A percentile compares a stretch with the other conserved stretches of the same genome.
Conservation (phyloP, 2,329 filamentous ascomycete genomes). For the Fusarium sp. region DNA sequence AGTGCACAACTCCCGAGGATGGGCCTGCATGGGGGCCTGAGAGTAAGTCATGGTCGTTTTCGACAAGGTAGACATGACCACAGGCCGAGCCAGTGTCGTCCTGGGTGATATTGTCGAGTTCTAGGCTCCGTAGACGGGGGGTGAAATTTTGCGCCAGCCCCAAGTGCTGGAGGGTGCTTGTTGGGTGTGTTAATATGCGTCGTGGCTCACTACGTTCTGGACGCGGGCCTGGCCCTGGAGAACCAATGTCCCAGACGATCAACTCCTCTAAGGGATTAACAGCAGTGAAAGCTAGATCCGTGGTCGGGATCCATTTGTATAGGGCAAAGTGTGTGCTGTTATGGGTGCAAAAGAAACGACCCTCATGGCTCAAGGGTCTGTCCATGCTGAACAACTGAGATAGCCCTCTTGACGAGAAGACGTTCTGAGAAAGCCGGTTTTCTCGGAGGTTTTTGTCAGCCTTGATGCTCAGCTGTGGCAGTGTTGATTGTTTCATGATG, state of each 20-base stretch:
- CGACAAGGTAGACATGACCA: constrained; percentile 64
- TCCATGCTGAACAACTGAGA: constrained; percentile 69
- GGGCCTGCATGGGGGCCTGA: constrained; percentile 57
- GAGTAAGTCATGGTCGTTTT: constrained; percentile 66
- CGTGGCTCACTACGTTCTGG: not conserved
- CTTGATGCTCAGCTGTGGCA: constrained; percentile 1
- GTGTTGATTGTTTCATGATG: constrained; percentile 1
- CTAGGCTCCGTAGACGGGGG: constrained; percentile 62
- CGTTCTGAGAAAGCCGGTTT: not conserved
- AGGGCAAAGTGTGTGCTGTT: constrained; percentile 70
- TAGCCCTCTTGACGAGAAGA: constrained; percentile 53
- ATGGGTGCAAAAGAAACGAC: constrained; percentile 73
- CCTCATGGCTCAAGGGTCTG: constrained; percentile 64
- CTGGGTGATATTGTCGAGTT: constrained; percentile 58
- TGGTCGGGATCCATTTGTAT: constrained; percentile 68
- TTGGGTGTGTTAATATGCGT: constrained; percentile 52
- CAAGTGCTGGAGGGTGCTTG: constrained; percentile 64
- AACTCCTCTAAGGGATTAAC: constrained; percentile 69
- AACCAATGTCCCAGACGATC: constrained; percentile 70
- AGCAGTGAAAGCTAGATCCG: constrained; percentile 66
- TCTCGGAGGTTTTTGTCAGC: not conserved
- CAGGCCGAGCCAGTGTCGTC: constrained; percentile 47
- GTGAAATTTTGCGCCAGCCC: constrained; percentile 64
- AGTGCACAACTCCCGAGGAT: constrained; percentile 57
- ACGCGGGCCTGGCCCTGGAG: constrained; percentile 34